Conservation (phyloP, 345 rosid species). For the Salix exigua region DNA sequence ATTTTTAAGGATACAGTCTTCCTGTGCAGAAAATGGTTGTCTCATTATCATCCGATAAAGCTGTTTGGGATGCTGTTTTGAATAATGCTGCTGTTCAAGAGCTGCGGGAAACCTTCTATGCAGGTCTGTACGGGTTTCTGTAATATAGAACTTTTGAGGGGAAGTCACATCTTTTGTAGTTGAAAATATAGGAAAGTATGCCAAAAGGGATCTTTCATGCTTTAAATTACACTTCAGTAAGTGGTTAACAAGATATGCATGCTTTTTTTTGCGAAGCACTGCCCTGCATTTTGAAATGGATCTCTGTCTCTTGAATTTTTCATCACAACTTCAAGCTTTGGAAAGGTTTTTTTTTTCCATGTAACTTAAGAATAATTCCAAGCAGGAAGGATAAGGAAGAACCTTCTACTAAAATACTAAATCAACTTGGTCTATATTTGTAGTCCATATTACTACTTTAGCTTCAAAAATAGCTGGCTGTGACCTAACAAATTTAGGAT, state of each 20-base stretch:
- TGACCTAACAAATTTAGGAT: neutral
- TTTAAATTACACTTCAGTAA: neutral
- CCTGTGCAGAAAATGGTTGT: constrained; percentile 67
- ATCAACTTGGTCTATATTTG: neutral
- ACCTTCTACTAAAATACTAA: neutral
- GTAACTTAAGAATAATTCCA: neutral
- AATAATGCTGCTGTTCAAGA: constrained; percentile 69
- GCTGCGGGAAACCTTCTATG: constrained; percentile 51
- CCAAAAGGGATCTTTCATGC: neutral
- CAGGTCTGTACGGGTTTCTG: constrained; percentile 38
- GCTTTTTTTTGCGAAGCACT: neutral
- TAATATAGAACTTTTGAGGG: neutral
- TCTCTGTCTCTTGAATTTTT: neutral
- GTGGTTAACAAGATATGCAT: neutral
- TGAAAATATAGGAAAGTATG: neutral
- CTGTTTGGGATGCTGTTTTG: constrained; percentile 90
- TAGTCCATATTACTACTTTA: neutral
- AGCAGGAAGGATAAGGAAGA: neutral
- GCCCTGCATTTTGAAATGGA: neutral
- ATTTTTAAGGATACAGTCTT: neutral
- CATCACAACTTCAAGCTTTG: neutral
- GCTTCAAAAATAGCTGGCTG: neutral
- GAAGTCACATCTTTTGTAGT: neutral
- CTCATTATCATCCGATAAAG: constrained; percentile 71
- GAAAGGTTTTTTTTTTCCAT: neutral